Conservation (phyloP, 1,284 basidiomycete species). For the Trichosporon coremiiforme region DNA sequence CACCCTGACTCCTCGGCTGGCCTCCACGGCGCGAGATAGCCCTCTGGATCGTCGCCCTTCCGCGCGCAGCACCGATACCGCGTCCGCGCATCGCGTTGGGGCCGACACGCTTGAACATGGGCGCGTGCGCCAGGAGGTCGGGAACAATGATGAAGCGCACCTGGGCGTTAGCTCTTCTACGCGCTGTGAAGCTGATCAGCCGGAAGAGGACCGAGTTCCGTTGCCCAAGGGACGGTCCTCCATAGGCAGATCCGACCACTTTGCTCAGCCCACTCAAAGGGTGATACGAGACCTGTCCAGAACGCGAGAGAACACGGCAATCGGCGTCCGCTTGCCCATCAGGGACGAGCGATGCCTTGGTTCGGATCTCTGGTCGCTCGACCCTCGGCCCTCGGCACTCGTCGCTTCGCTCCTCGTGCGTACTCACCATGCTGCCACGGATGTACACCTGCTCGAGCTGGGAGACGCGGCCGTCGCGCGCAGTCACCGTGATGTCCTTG, state of each 20-base stretch:
- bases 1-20: conserved; percentile 54
- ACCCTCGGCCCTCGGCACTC: not conserved
- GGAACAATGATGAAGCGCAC: conserved; percentile 98
- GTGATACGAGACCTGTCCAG: no score
- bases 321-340: no score
- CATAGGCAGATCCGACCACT: no score
- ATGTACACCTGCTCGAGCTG: conserved; percentile 99
- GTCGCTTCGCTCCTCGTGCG: not conserved
- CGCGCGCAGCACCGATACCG: conserved; percentile 83
- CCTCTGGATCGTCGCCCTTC: conserved; percentile 57
- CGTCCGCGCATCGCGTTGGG: conserved; percentile 98
- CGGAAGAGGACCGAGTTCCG: no score
- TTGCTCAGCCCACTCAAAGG: no score
- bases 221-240: no score
- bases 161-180: conserved; percentile 27
- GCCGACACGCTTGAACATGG: conserved; percentile 99
- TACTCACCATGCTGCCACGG: conserved; percentile 80
- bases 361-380: no score
- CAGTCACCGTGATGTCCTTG: conserved; percentile 96
- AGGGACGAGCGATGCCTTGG: no score
- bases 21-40: conserved; percentile 41
- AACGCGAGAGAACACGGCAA: no score
- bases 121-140: conserved; percentile 98
- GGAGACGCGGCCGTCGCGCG: conserved; percentile 96
- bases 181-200: no score